phyloP scores from a whole-genome alignment of 805 yeast species.

The Saturnispora besseyi region DNA sequence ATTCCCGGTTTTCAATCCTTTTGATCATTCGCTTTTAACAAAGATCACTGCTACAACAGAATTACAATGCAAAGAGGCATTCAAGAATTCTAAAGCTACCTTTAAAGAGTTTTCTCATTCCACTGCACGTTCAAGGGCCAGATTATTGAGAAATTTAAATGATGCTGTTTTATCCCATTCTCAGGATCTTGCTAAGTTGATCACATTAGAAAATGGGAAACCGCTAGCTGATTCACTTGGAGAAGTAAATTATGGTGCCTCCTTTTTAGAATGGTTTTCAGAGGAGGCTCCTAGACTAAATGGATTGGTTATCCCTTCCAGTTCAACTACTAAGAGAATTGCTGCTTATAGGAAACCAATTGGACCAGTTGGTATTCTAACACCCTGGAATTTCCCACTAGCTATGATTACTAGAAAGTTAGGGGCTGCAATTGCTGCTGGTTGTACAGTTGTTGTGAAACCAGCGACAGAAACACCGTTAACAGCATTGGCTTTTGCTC shows the following conservation, averaged over 20 bases:
- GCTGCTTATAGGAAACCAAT: conserved; percentile 58
- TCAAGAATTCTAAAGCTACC: conserved; percentile 42
- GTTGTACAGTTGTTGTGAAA: conserved; percentile 68
- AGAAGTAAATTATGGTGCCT: conserved; percentile 59
- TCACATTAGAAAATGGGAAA: conserved; percentile 71
- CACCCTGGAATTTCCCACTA: conserved; percentile 82
- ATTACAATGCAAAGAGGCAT: conserved; percentile 44
- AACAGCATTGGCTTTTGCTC: conserved; percentile 59
- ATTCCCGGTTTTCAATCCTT: conserved; percentile 70
- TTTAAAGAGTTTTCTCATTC: conserved; percentile 41
- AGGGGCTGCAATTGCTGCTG: conserved; percentile 77
- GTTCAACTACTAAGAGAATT: conserved; percentile 38
- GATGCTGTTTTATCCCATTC: conserved; percentile 44
- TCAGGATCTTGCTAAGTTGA: conserved; percentile 56
- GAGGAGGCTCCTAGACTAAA: conserved; percentile 67
- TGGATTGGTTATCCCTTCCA: conserved; percentile 56
- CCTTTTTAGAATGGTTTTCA: conserved; percentile 82
- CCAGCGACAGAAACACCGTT: conserved; percentile 74
- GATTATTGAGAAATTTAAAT: conserved; percentile 43
- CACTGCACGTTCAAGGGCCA: conserved; percentile 47
- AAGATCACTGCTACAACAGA: conserved; percentile 43
- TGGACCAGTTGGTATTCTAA: conserved; percentile 70
- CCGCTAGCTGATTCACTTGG: conserved; percentile 62
- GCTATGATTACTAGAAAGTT: conserved; percentile 70
- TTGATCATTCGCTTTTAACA: conserved; percentile 41